A percentile compares a stretch with the other conserved stretches of the same genome.
These are phyloP conservation scores for Elsinoe arachidis DNA, from an alignment of 2,329 filamentous ascomycete genomes.

Conservation along the genomic window DNA sequence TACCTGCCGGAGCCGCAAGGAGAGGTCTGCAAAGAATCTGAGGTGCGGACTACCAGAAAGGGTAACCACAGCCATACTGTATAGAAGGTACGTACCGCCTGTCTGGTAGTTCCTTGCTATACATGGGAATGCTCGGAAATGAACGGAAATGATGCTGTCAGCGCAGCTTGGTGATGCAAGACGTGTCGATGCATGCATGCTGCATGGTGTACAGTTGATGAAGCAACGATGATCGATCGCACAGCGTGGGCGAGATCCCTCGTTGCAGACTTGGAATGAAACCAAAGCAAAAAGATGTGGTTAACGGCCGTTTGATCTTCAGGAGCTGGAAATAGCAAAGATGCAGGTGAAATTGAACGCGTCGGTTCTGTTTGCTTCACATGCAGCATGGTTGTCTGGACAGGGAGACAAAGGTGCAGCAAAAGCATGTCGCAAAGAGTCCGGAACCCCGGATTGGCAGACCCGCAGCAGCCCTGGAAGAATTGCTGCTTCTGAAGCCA, in stretches of 20 bases:
- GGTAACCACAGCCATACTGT: background rate
- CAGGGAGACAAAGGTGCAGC: background rate
- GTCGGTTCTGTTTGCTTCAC: background rate
- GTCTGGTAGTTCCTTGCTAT: background rate
- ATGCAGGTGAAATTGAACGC: background rate
- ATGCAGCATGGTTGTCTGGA: background rate
- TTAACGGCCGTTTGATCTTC: conserved; percentile 9
- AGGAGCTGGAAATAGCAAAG: conserved; percentile 3
- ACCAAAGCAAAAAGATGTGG: background rate
- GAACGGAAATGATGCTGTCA: background rate
- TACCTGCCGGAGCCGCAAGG: no score
- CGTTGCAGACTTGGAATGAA: background rate
- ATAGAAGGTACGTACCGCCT: no score
- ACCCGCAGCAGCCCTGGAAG: background rate
- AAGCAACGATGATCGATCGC: conserved; percentile 2
- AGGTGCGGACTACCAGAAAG: background rate
- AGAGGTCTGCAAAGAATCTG: background rate
- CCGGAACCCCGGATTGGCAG: conserved; percentile 9
- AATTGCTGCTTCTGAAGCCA: background rate
- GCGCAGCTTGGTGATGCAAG: background rate
- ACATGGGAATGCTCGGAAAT: background rate
- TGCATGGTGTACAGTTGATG: background rate
- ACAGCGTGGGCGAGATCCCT: background rate
- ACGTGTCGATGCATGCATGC: background rate
- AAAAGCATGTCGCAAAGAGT: conserved; percentile 5